Percentiles rank a stretch among this genome's conserved stretches.
phyloP scores from a whole-genome alignment of 192 early-diverging fungal genomes.

The Podila verticillata region DNA sequence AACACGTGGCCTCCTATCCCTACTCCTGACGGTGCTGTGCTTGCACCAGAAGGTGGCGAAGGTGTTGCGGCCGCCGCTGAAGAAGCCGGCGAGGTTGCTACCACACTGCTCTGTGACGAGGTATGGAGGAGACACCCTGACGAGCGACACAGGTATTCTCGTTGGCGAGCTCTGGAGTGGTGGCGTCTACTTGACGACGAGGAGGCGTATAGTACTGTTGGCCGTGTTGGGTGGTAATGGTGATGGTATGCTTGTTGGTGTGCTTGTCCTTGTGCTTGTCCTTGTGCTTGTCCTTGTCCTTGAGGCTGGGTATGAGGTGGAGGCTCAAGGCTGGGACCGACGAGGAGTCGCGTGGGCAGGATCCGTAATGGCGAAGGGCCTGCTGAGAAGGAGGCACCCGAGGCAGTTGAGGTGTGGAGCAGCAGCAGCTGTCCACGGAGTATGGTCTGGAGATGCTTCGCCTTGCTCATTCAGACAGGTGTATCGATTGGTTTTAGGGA shows the following conservation, averaged over 20 bases:
- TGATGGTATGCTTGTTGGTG: slow-evolving; percentile 9
- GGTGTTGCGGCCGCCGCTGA: slow-evolving; percentile 10
- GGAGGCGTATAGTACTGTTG: not conserved
- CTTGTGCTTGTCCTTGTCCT: slow-evolving; percentile 5
- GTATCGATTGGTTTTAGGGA: no score
- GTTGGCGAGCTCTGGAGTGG: slow-evolving; percentile 13
- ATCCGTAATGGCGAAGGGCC: slow-evolving; percentile 18
- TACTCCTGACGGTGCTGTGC: not conserved
- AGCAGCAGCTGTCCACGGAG: slow-evolving; percentile 34
- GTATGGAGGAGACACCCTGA: slow-evolving; percentile 24
- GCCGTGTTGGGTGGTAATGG: not conserved
- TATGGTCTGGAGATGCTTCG: slow-evolving; percentile 36
- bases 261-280: not conserved
- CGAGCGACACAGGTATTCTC: not conserved
- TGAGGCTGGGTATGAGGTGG: slow-evolving; percentile 14
- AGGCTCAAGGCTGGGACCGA: slow-evolving; percentile 7
- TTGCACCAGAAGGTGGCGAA: not conserved
- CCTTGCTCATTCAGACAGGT: slow-evolving; percentile 33
- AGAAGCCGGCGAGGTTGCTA: slow-evolving; percentile 8
- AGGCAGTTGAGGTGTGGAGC: slow-evolving; percentile 5
- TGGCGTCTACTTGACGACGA: slow-evolving; percentile 1
- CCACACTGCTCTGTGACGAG: slow-evolving; percentile 11
- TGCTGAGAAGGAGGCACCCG: slow-evolving; percentile 1
- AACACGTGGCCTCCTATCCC: slow-evolving; percentile 20
- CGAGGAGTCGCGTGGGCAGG: slow-evolving; percentile 18